Evolutionary conservation across 2,329 filamentous ascomycete species (phyloP).

Genomic region (Dothidotthia symphoricarpi): DNA sequence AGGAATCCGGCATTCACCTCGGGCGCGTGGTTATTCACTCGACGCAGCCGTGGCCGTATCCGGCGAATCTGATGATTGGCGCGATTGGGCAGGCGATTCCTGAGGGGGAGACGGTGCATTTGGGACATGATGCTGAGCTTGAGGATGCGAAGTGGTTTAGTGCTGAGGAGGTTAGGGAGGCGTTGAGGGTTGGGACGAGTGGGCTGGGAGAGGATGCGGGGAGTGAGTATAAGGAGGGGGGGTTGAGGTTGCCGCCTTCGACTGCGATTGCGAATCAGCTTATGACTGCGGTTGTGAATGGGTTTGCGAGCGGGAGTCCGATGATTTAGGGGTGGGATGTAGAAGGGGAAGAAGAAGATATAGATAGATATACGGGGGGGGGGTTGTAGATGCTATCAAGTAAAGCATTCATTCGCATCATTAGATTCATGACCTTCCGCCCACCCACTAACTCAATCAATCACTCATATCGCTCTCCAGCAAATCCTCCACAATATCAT

Average conservation of each 20-base stretch:
- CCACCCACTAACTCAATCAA: too few relatives aligned
- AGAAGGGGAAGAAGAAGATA: neutral
- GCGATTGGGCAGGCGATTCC: conserved; percentile 84
- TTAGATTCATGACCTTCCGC: too few relatives aligned
- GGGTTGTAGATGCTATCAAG: too few relatives aligned
- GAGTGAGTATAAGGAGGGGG: conserved; percentile 70
- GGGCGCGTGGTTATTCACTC: conserved; percentile 53
- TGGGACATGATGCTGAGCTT: conserved; percentile 88
- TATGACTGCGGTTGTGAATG: conserved; percentile 73
- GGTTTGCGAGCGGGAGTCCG: conserved; percentile 60
- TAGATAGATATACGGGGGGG: neutral
- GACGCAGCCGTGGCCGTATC: conserved; percentile 56
- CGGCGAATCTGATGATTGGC: conserved; percentile 55
- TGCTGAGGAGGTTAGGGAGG: conserved; percentile 75
- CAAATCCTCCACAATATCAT: conserved; percentile 37
- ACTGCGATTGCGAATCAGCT: conserved; percentile 93
- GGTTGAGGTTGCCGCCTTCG: conserved; percentile 73
- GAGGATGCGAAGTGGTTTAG: conserved; percentile 87
- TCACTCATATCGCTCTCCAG: conserved; percentile 28
- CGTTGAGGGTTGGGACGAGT: conserved; percentile 66
- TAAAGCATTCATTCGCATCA: too few relatives aligned
- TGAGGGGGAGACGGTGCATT: conserved; percentile 72
- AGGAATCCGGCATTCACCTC: conserved; percentile 50
- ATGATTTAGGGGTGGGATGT: conserved; percentile 41
- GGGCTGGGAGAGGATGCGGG: conserved; percentile 64